Base-by-base conservation (phyloP, 257 asterid species). In the Lycium ferocissimum region DNA sequence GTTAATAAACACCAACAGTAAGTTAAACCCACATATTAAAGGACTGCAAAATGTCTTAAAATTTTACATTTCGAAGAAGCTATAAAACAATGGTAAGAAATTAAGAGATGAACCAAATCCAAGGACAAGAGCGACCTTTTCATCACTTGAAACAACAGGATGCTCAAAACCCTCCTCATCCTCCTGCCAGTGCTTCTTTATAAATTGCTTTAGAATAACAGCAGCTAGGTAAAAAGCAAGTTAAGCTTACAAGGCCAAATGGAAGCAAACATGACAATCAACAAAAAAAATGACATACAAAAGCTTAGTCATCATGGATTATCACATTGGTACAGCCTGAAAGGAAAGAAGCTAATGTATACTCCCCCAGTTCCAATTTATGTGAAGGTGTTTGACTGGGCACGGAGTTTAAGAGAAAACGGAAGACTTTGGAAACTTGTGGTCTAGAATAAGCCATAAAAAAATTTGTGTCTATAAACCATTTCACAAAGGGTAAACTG, bases 91-190 rank as follows among this genome's bases (percentile, higher is more conserved):
- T 3, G 18, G 20, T 20, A 11, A 49, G 49, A 45, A 6, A 37
- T 20, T 11, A n/a, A 56, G 58, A 75, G 81, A 9, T 75, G 81
- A 47, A 20, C 47, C 43, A 75, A 43, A 82, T 47, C 65, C 85
- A 65, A 11, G 17, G n/a, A 70, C 56, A 26, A 61, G 62, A 17
- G 38, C 61, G 72, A 66, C 98, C 98, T 96, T 96, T 91, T 95
- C 98, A 85, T 90, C 90, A 83, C 85, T 87, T 35, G 93, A 89
- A 90, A 92, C 98, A 84, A 92, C 88, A 84, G 99, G 98, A 88
- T 91, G 98, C 92, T 95, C 98, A 88, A 96, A 96, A 86, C 89
- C 91, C 86, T 93, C 98, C 63, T 92, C 98, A 33, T 92, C 94
- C 83, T 92, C 97, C 70, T 85, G 85, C 98, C 99, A 96, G 86